Evolutionary conservation across 768 basidiomycete species (phyloP).

Genomic region (Sarcodon aspratus): DNA sequence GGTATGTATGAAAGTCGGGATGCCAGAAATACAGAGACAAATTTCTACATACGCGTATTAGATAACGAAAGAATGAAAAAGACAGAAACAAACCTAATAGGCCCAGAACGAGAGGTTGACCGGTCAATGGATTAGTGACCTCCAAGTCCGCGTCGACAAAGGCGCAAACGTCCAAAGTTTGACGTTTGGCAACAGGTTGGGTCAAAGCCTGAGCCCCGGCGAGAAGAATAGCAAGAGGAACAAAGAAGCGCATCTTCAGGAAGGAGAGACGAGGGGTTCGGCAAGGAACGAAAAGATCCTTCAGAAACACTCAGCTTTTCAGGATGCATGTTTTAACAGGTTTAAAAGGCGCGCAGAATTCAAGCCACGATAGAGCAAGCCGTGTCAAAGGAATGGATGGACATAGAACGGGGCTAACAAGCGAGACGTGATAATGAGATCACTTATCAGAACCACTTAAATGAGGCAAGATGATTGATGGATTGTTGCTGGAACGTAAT

Average conservation of each 20-base stretch:
- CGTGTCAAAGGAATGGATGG: too few relatives aligned
- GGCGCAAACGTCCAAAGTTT: background rate
- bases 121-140: background rate
- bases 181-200: background rate
- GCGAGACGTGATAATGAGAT: too few relatives aligned
- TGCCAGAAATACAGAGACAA: constrained; percentile 31
- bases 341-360: too few relatives aligned
- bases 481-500: too few relatives aligned
- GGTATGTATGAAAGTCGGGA: constrained; percentile 23
- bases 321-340: too few relatives aligned
- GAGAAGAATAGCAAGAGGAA: background rate
- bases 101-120: background rate
- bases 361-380: too few relatives aligned
- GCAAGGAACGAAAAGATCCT: too few relatives aligned
- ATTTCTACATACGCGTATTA: constrained; percentile 16
- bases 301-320: too few relatives aligned
- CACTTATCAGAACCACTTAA: too few relatives aligned
- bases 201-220: background rate
- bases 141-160: background rate
- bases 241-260: background rate
- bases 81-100: background rate
- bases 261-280: background rate
- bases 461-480: too few relatives aligned
- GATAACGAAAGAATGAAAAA: background rate
- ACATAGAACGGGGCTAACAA: too few relatives aligned